These are phyloP conservation scores for Pyrus hybrid DNA, from an alignment of 331 rosid genomes.

Conservation along the genomic window DNA sequence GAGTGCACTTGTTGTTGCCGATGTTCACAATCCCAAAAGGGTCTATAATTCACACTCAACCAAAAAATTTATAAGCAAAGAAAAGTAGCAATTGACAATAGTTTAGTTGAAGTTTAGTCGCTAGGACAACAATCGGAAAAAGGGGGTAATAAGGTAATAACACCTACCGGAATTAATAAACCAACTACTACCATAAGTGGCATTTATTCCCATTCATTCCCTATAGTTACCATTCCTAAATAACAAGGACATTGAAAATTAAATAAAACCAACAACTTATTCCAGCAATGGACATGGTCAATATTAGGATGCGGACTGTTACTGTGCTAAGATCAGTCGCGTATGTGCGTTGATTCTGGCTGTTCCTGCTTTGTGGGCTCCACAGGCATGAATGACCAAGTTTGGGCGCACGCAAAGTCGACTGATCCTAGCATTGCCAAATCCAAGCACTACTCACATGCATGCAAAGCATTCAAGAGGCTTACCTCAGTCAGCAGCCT, in stretches of 20 bases:
- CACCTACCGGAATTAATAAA: background rate
- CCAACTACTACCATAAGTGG: background rate
- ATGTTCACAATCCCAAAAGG: background rate
- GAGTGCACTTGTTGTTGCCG: background rate
- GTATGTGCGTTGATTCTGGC: no score
- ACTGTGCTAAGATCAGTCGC: no score
- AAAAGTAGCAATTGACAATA: background rate
- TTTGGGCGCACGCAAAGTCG: no score
- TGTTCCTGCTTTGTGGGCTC: no score
- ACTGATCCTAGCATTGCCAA: no score
- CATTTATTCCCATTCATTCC: background rate
- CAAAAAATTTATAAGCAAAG: background rate
- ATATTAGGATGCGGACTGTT: no score
- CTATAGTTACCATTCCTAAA: background rate
- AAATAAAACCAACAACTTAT: no score
- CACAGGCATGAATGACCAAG: no score
- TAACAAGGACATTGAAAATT: background rate
- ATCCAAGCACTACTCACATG: no score
- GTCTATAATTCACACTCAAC: background rate
- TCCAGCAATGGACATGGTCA: no score
- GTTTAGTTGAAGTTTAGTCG: background rate
- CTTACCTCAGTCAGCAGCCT: background rate
- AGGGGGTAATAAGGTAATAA: background rate
- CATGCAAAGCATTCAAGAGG: background rate
- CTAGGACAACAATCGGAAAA: background rate